These are phyloP conservation scores for Arthroderma sp. DNA, from an alignment of 2,329 filamentous ascomycete genomes.

Conservation along the genomic window DNA sequence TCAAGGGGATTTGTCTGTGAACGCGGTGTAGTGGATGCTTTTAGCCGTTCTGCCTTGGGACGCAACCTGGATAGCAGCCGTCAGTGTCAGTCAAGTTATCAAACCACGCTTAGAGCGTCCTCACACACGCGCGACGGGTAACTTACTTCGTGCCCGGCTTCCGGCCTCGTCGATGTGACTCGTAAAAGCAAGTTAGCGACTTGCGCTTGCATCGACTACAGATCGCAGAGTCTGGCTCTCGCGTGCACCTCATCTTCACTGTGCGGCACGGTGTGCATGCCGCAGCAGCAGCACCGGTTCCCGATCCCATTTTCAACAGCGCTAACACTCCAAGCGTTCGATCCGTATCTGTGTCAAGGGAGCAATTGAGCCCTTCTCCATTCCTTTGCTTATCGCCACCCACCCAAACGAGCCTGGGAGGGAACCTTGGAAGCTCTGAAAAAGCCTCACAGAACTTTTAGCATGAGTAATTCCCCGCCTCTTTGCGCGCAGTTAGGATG, in stretches of 20 bases:
- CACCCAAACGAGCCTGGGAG: neutral
- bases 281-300: conserved; percentile 6
- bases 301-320: neutral
- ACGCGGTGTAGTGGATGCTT: neutral
- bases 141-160: conserved; percentile 24
- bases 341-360: neutral
- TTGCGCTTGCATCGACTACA: conserved; percentile 29
- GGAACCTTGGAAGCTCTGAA: conserved; percentile 1
- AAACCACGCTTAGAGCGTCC: neutral
- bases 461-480: no score
- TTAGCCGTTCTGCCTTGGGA: conserved; percentile 11
- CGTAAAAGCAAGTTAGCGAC: conserved; percentile 26
- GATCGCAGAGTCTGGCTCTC: conserved; percentile 11
- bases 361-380: neutral
- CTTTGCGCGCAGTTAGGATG: no score
- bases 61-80: conserved; percentile 7
- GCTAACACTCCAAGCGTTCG: neutral
- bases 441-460: no score
- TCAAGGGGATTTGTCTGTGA: no score
- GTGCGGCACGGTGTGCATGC: conserved; percentile 27
- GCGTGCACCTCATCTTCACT: conserved; percentile 29
- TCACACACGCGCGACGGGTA: neutral
- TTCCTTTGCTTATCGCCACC: neutral
- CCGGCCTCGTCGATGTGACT: conserved; percentile 28
- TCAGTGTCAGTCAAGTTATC: neutral